Conservation (phyloP, 2,329 filamentous ascomycete species). For the Fusarium pilosicola region DNA sequence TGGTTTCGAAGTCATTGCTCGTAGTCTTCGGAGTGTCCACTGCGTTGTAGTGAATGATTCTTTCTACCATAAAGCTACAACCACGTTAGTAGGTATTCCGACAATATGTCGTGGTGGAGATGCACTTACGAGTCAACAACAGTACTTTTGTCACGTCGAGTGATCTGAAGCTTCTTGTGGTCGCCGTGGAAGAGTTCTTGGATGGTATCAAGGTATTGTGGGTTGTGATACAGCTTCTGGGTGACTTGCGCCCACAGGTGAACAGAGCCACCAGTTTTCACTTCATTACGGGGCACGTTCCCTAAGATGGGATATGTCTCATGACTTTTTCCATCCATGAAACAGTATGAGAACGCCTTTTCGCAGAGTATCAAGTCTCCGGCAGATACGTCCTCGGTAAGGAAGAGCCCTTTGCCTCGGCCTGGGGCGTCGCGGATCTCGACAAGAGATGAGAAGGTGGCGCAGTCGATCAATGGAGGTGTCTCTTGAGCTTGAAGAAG, state of each 20-base stretch:
- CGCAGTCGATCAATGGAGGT: constrained; percentile 58
- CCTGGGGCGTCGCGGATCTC: constrained; percentile 52
- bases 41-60: constrained; percentile 55
- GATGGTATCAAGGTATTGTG: constrained; percentile 8
- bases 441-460: constrained; percentile 56
- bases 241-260: constrained; percentile 53
- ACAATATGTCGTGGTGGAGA: rapidly evolving
- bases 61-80: constrained; percentile 56
- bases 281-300: constrained; percentile 47
- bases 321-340: constrained; percentile 13
- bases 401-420: constrained; percentile 62
- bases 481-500: constrained; percentile 49
- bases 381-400: constrained; percentile 55
- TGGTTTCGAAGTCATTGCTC: neutral
- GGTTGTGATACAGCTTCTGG: constrained; percentile 59
- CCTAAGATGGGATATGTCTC: constrained; percentile 44
- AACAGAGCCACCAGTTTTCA: constrained; percentile 51
- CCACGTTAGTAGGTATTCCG: neutral
- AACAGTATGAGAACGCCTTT: constrained; percentile 61
- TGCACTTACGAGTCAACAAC: constrained; percentile 58
- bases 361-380: constrained; percentile 66
- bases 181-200: constrained; percentile 53
- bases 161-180: constrained; percentile 45
- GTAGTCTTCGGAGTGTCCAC: constrained; percentile 51
- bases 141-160: constrained; percentile 47